Evolutionary conservation across 2,329 filamentous ascomycete genomes (phyloP), one percentile per base, ranked within the genome.

Genomic region (Aureobasidium sp.): DNA sequence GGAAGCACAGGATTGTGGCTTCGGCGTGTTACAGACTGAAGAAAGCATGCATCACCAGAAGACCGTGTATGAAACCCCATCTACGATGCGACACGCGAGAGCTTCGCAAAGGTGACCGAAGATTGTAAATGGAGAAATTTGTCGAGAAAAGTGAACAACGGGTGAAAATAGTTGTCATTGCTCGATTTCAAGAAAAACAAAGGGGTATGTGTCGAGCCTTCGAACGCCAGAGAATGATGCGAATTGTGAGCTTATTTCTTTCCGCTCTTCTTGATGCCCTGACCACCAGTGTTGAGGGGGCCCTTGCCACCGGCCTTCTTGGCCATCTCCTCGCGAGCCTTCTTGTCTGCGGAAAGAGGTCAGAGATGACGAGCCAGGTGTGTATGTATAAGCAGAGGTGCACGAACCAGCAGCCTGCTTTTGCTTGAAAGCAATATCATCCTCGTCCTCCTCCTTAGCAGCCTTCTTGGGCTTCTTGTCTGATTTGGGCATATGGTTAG

Each of bases 191-290:
- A 59, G 24, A 47, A 36, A 29, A 57, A 46, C 34, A 60, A 51
- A 41, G 26, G 57, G 57, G 57, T 60, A 60, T 60, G 55, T 59
- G 39, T 47, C 43, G 53, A 47, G 55, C 55, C 55, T 59, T 48
- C n/a, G 9, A 60, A 60, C 44, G 57, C 46, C 57, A 15, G 32
- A 46, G 36, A 46, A 36, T 15, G 47, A 53, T 46, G 46, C 7
- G 29, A 37, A 27, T 41, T 39, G 20, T 5, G 34, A 32, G 37
- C 13, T 67, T 83, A 96, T 87, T 97, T 96, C 89, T 97, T 96
- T 77, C 92, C 92, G 65, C 89, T 94, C 85, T 96, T 97, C 87
- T 97, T 97, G 81, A 97, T 96, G 66, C 91, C 92, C 78, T 95
- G 90, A 53, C 82, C 77, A 37, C 91, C 92, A 36, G 86, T 88